Base-by-base conservation (phyloP, 2,329 filamentous ascomycete genomes). In the Clonostachys solani region DNA sequence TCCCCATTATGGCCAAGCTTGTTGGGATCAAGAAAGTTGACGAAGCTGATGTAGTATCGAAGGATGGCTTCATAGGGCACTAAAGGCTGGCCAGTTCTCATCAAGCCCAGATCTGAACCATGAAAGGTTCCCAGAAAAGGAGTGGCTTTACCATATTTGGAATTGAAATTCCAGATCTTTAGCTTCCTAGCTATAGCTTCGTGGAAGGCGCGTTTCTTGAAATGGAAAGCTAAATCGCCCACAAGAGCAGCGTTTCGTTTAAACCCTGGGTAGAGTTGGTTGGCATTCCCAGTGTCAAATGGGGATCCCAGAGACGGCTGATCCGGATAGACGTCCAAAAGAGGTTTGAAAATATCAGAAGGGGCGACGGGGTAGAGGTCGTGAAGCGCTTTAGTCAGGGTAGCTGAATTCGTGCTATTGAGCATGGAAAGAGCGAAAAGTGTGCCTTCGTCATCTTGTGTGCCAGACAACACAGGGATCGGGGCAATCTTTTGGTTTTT, bases 41-140 rank as follows among this genome's bases (percentile, higher is more conserved):
- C 70, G 52, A 80, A 80, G 16, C 72, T 74, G 42, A 76, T 62
- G 58, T 67, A 77, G 54, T 79, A 79, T 4, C 10, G 23, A 10
- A 29, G 2, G 10, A 29, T 29, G 23, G 23, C 23, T 29, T 29
- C 23, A 10, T 29, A 29, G 3, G 23, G 23, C 9, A 29, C 23
- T 3, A 4, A 2, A 29, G 23, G 23, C 23, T 29, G 23, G 23
- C 23, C 23, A 10, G 8, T 10, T 10, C 23, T 29, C 23, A 29
- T 29, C 23, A 29, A 29, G 23, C 23, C 23, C 1, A 85, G 51
- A 47, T 85, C 82, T 0, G 70, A 73, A 6, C 64, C 80, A 52
- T 87, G 84, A 63, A 82, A 83, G 0, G 83, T 86, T 2, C 84
- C 84, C 1, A 87, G 58, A n/a, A 86, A 60, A 0, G 83, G 80